A percentile compares a stretch with the other conserved stretches of the same genome.
Evolutionary conservation across 2,329 filamentous ascomycete genomes (phyloP).

Genomic region (Tolypocladium album): DNA sequence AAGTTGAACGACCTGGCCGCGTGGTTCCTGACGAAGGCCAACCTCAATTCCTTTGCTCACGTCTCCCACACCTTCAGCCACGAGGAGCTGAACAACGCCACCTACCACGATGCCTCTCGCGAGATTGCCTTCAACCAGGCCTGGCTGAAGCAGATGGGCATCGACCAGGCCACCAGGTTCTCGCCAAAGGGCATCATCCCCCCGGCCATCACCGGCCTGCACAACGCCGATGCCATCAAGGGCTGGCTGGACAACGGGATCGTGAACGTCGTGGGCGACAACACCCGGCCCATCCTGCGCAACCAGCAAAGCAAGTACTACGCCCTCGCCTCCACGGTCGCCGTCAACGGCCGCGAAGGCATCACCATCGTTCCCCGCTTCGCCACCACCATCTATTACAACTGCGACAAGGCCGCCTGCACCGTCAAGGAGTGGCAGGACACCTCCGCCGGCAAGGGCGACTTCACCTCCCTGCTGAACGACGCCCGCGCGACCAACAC

Average conservation of each 20-base stretch:
- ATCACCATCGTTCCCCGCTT: conserved; percentile 48
- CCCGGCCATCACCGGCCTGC: conserved; percentile 51
- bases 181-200: conserved; percentile 47
- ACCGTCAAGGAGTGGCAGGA: conserved; percentile 50
- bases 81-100: conserved; percentile 47
- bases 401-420: conserved; percentile 46
- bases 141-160: conserved; percentile 43
- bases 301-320: conserved; percentile 43
- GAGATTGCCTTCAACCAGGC: conserved; percentile 51
- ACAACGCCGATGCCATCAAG: conserved; percentile 51
- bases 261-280: conserved; percentile 50
- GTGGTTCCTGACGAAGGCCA: conserved; percentile 40
- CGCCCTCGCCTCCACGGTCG: conserved; percentile 41
- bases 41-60: conserved; percentile 43
- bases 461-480: conserved; percentile 38
- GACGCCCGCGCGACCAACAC: conserved; percentile 41
- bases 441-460: conserved; percentile 43
- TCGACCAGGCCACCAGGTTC: conserved; percentile 33
- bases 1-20: conserved; percentile 35
- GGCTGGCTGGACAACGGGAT: conserved; percentile 52
- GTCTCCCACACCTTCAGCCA: conserved; percentile 56
- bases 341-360: conserved; percentile 41
- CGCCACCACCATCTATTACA: conserved; percentile 54
- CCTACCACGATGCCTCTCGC: conserved; percentile 42
- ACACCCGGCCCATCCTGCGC: conserved; percentile 43